These are phyloP conservation scores for Populus trichocarpa DNA, from an alignment of 441 rosid species.

Conservation along the genomic window DNA sequence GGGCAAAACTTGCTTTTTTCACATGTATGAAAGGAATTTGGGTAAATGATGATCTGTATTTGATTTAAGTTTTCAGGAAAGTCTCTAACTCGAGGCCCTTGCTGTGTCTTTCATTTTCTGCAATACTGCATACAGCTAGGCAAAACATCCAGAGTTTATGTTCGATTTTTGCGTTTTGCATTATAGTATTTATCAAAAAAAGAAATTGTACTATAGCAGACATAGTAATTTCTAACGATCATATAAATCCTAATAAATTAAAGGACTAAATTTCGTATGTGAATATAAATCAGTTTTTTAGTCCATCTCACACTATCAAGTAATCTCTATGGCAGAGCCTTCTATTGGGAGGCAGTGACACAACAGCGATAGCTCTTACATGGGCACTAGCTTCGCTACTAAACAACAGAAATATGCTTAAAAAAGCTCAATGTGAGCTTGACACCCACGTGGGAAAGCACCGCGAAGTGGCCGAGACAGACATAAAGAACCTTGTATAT, in stretches of 20 bases:
- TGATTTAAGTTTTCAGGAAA: not conserved
- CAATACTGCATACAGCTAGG: not conserved
- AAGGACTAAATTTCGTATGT: too few species aligned
- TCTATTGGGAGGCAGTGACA: conserved; percentile 43
- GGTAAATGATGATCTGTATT: not conserved
- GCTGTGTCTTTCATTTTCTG: not conserved
- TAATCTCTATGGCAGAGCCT: conserved; percentile 26
- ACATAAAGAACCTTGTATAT: conserved; percentile 38
- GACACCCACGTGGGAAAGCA: conserved; percentile 45
- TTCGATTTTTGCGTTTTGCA: not conserved
- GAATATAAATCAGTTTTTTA: not conserved
- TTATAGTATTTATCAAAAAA: too few species aligned
- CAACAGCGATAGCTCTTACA: conserved; percentile 30
- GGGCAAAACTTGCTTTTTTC: not conserved
- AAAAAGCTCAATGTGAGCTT: conserved; percentile 45
- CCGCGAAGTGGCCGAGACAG: conserved; percentile 41
- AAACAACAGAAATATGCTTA: conserved; percentile 31
- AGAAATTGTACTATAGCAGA: not conserved
- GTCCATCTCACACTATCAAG: not conserved
- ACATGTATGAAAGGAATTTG: too few species aligned
- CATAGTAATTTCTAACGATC: not conserved
- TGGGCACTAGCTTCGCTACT: conserved; percentile 32
- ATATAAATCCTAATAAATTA: too few species aligned
- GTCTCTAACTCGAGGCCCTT: not conserved
- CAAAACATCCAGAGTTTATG: not conserved